phyloP scores from a whole-genome alignment of 2,329 filamentous ascomycete genomes.

The Fusarium sp. region DNA sequence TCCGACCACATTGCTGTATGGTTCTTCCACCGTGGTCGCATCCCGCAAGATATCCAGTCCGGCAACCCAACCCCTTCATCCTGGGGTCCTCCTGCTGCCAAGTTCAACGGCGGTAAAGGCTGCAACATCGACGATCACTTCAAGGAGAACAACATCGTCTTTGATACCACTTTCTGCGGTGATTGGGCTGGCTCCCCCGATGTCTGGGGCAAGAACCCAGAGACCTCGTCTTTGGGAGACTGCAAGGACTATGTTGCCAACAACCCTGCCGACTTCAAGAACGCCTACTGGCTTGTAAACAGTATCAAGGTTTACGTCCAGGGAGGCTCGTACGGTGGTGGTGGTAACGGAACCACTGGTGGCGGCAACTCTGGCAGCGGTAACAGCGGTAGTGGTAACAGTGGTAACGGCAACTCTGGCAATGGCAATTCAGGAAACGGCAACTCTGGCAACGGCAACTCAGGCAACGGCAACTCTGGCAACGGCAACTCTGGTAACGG shows the following conservation, averaged over 20 bases:
- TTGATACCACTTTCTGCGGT: slow-evolving; percentile 88
- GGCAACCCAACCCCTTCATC: slow-evolving; percentile 69
- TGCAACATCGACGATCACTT: slow-evolving; percentile 81
- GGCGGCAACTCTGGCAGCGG: not conserved
- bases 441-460: not conserved
- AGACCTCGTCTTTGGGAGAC: slow-evolving; percentile 71
- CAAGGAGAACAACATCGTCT: slow-evolving; percentile 77
- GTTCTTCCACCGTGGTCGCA: slow-evolving; percentile 77
- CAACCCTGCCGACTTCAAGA: slow-evolving; percentile 75
- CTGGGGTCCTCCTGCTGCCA: slow-evolving; percentile 77
- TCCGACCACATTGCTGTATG: slow-evolving; percentile 77
- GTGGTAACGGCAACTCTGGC: not conserved
- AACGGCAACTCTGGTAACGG: not conserved
- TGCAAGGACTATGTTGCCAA: slow-evolving; percentile 78
- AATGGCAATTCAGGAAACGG: not conserved
- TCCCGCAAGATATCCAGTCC: slow-evolving; percentile 71
- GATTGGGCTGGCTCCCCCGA: slow-evolving; percentile 76
- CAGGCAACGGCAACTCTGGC: not conserved
- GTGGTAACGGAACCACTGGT: slow-evolving; percentile 2
- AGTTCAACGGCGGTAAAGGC: slow-evolving; percentile 71
- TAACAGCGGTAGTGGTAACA: not conserved
- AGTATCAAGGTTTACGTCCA: slow-evolving; percentile 70
- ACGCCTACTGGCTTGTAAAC: slow-evolving; percentile 83
- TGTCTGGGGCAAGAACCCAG: slow-evolving; percentile 68
- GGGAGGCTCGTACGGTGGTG: slow-evolving; percentile 2